Evolutionary conservation across 2,329 filamentous ascomycete genomes (phyloP), one percentile per base, ranked within the genome.

Genomic region (Arthroderma sp.): DNA sequence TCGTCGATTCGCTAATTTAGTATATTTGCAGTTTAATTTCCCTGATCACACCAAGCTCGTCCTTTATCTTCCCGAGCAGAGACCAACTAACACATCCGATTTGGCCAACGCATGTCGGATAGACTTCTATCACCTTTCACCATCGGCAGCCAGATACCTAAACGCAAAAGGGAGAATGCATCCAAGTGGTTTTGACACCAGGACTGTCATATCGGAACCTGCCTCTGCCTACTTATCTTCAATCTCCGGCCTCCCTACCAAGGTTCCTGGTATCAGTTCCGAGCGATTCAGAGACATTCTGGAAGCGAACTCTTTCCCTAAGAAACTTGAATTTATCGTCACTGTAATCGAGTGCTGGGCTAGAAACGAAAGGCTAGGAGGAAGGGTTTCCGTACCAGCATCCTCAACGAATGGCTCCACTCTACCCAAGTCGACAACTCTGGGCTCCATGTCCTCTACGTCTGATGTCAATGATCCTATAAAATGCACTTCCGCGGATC

Each of bases 31-130:
- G 66, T 77, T 78, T 66, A 78, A 78, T 61, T 78, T 78, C 62
- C 76, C 76, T 1, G 76, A 78, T 57, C 76, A 78, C 60, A 78
- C 76, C 11, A 78, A 78, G 61, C 68, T 78, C 11, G 70, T 77
- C n/a, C 66, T 78, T 35, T 73, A 75, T 3, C 68, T 70, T 13
- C 70, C 68, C 15, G 69, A 68, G 38, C 68, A 67, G n/a, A 65
- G 70, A 57, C n/a, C 47, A 1, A 9, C 19, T 25, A 56, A 13
- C 28, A 56, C 41, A 9, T 55, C 59, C 9, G 37, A 44, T 31
- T 55, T 60, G 15, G 47, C 53, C n/a, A 31, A 41, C 2, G 47
- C 35, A 68, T 72, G 2, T 70, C 69, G 11, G 69, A 65, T 76
- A 28, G 75, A 78, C 64, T 76, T 77, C 61, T 77, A 77, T 60